A percentile compares a stretch with the other conserved stretches of the same genome.
phyloP scores from a whole-genome alignment of 768 basidiomycete species.

The Clavaria fumosa region DNA sequence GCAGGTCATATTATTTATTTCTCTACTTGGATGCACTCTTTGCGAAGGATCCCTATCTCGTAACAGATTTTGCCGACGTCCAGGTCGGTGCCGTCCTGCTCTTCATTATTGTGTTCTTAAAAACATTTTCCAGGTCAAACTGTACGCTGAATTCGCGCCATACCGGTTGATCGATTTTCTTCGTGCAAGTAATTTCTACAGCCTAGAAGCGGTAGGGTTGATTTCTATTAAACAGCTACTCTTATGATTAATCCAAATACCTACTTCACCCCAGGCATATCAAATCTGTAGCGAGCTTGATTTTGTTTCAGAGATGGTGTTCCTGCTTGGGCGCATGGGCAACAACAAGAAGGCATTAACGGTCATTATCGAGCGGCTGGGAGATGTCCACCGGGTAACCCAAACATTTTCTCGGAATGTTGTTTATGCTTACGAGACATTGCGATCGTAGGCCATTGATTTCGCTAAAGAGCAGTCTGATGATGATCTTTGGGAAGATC shows the following conservation, averaged over 20 bases:
- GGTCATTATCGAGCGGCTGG: slow-evolving; percentile 88
- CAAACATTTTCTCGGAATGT: not conserved
- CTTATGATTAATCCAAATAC: no score
- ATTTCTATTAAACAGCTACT: no score
- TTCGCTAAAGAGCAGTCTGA: slow-evolving; percentile 97
- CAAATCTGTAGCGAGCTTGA: slow-evolving; percentile 71
- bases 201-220: slow-evolving; percentile 53
- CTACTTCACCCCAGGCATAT: slow-evolving; percentile 85
- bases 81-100: slow-evolving; percentile 33
- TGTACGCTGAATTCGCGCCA: slow-evolving; percentile 82
- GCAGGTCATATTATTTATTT: slow-evolving; percentile 70
- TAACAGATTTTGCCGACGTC: slow-evolving; percentile 68
- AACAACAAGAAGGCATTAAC: slow-evolving; percentile 91
- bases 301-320: slow-evolving; percentile 93
- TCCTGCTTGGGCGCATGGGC: slow-evolving; percentile 92
- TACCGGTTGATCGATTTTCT: slow-evolving; percentile 77
- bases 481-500: slow-evolving; percentile 95
- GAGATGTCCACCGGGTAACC: slow-evolving; percentile 76
- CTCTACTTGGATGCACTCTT: slow-evolving; percentile 86
- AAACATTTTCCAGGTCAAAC: slow-evolving; percentile 41
- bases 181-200: slow-evolving; percentile 83
- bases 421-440: not conserved
- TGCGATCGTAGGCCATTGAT: slow-evolving; percentile 66
- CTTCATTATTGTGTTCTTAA: not conserved
- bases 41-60: slow-evolving; percentile 70